Conservation (phyloP, 192 early-diverging fungal genomes). For the Gryganskiella cystojenkinii region DNA sequence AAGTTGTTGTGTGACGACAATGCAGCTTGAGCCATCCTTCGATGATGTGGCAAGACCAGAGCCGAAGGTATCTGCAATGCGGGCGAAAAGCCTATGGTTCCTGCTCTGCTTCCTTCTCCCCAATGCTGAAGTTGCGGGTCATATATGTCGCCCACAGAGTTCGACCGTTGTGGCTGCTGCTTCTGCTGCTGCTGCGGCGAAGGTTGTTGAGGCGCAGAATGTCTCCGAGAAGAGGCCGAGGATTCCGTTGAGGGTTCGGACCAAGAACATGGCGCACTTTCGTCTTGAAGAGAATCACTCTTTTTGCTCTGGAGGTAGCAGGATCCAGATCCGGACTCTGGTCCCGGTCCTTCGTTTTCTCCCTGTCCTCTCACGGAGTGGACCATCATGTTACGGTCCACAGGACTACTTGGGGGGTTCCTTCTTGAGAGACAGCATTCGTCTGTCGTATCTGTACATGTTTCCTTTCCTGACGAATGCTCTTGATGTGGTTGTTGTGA, state of each 20-base stretch:
- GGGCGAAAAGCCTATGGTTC: background rate
- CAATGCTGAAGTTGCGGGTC: background rate
- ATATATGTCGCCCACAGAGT: no score
- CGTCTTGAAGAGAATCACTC: no score
- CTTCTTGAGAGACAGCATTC: background rate
- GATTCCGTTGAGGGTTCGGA: no score
- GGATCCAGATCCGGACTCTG: no score
- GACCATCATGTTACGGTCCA: no score
- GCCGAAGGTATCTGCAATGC: conserved; percentile 33
- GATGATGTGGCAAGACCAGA: conserved; percentile 34
- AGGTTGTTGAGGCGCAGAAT: background rate
- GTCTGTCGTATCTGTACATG: background rate
- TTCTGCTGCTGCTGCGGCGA: background rate
- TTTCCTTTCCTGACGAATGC: background rate
- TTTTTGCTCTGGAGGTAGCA: no score
- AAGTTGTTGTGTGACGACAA: background rate
- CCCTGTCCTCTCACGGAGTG: no score
- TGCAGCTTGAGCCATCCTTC: conserved; percentile 13
- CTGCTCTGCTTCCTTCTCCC: background rate
- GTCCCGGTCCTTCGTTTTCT: no score
- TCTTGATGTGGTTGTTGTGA: no score
- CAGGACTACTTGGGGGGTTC: background rate
- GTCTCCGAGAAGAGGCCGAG: no score
- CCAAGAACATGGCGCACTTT: no score
- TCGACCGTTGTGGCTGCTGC: background rate